These are phyloP conservation scores for Lophium mytilinum DNA, from an alignment of 495 filamentous ascomycete genomes.

Conservation along the genomic window DNA sequence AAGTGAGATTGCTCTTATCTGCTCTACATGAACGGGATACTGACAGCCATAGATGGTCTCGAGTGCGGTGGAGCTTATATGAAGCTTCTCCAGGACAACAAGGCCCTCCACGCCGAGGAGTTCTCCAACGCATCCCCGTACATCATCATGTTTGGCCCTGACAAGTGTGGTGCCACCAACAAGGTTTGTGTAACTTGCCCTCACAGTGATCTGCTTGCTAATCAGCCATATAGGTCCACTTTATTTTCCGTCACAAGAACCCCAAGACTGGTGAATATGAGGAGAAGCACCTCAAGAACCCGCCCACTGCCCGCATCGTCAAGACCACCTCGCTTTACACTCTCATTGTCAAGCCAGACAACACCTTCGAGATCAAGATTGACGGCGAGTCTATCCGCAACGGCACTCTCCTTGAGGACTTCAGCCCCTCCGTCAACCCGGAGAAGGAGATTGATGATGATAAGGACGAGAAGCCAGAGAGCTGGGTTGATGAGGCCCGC, in stretches of 20 bases:
- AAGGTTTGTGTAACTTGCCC: conserved; percentile 51
- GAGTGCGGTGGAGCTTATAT: conserved; percentile 99
- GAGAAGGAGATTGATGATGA: conserved; percentile 93
- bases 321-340: conserved; percentile 94
- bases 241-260: conserved; percentile 99
- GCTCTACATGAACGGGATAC: background rate
- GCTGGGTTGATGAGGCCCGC: conserved; percentile 89
- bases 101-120: conserved; percentile 91
- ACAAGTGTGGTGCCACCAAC: conserved; percentile 99
- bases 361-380: conserved; percentile 85
- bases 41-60: conserved; percentile 61
- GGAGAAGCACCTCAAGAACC: conserved; percentile 92
- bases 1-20: conserved; percentile 49
- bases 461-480: conserved; percentile 87
- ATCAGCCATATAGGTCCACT: conserved; percentile 62
- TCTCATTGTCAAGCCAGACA: conserved; percentile 88
- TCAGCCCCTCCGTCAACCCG: conserved; percentile 88
- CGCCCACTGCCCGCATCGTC: conserved; percentile 76
- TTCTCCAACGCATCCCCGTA: conserved; percentile 97
- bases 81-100: conserved; percentile 98
- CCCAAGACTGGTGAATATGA: conserved; percentile 99
- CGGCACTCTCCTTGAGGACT: conserved; percentile 91
- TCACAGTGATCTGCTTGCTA: background rate
- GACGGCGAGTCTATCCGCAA: conserved; percentile 79
- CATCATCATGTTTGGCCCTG: conserved; percentile 99